These are phyloP conservation scores for Narthecium ossifragum DNA, from an alignment of 106 monocot genomes.

Conservation along the genomic window DNA sequence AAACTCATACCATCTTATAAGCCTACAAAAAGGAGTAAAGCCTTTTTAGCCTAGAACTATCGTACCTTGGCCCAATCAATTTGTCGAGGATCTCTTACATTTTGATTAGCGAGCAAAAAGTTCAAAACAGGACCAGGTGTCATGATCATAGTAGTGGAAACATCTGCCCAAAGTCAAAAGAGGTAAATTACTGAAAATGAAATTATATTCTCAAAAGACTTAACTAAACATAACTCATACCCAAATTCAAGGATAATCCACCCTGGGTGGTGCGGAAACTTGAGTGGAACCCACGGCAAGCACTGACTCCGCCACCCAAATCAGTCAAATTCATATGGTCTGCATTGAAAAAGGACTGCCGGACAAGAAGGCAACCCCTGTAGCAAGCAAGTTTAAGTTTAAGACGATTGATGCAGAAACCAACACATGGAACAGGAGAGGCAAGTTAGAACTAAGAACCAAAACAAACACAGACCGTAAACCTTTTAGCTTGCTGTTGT, in stretches of 20 bases:
- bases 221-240: no score
- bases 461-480: constrained; percentile 5
- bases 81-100: constrained; percentile 34
- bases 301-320: constrained; percentile 72
- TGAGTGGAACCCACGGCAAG: constrained; percentile 64
- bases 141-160: constrained; percentile 68
- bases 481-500: constrained; percentile 76
- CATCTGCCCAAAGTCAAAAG: constrained; percentile 35
- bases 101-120: constrained; percentile 68
- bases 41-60: not conserved
- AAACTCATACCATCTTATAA: not conserved
- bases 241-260: constrained; percentile 79
- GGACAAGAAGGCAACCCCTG: constrained; percentile 75
- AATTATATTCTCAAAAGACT: no score
- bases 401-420: not conserved
- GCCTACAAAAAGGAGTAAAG: not conserved
- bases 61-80: constrained; percentile 74
- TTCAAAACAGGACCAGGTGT: constrained; percentile 71
- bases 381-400: not conserved
- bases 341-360: constrained; percentile 67
- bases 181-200: no score
- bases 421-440: not conserved
- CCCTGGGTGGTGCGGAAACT: constrained; percentile 48
- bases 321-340: constrained; percentile 32
- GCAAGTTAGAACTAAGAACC: not conserved